Percentiles rank a stretch among this genome's conserved stretches.
phyloP scores from a whole-genome alignment of 495 filamentous ascomycete species.

The Penicillium alfredii region DNA sequence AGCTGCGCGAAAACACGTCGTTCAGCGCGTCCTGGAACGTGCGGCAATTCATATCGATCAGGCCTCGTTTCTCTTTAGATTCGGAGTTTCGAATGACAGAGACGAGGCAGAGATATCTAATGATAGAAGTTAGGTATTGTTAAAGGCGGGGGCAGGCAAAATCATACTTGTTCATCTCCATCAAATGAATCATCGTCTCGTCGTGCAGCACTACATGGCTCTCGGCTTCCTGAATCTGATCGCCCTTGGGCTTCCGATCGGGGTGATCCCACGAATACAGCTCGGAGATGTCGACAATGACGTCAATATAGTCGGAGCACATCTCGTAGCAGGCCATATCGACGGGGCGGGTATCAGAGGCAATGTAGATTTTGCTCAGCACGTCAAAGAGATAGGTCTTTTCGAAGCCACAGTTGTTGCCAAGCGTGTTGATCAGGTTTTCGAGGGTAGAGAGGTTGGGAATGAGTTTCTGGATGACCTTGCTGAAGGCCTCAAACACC shows the following conservation, averaged over 20 bases:
- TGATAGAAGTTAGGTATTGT: too few relatives aligned
- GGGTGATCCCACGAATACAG: conserved; percentile 75
- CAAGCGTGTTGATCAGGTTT: conserved; percentile 82
- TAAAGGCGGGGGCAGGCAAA: background rate
- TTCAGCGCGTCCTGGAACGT: conserved; percentile 54
- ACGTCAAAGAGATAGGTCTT: conserved; percentile 98
- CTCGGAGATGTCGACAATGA: conserved; percentile 92
- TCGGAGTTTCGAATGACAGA: conserved; percentile 65
- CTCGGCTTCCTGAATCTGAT: conserved; percentile 69
- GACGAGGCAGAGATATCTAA: conserved; percentile 64
- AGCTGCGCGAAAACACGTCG: conserved; percentile 49
- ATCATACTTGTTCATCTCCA: conserved; percentile 83
- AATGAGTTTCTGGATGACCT: conserved; percentile 95
- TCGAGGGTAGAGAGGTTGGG: conserved; percentile 89
- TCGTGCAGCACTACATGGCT: conserved; percentile 72
- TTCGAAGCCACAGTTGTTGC: conserved; percentile 84
- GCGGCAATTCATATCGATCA: conserved; percentile 58
- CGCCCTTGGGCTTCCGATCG: conserved; percentile 53
- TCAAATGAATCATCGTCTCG: conserved; percentile 76
- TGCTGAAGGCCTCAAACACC: conserved; percentile 96
- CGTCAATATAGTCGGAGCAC: conserved; percentile 95
- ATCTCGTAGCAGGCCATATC: conserved; percentile 95
- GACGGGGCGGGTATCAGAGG: conserved; percentile 85
- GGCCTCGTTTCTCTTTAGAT: conserved; percentile 49
- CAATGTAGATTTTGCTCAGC: conserved; percentile 95